A percentile compares a stretch with the other conserved stretches of the same genome.
Conservation (phyloP, 2,329 filamentous ascomycete species). For the Fusarium anthophilum region DNA sequence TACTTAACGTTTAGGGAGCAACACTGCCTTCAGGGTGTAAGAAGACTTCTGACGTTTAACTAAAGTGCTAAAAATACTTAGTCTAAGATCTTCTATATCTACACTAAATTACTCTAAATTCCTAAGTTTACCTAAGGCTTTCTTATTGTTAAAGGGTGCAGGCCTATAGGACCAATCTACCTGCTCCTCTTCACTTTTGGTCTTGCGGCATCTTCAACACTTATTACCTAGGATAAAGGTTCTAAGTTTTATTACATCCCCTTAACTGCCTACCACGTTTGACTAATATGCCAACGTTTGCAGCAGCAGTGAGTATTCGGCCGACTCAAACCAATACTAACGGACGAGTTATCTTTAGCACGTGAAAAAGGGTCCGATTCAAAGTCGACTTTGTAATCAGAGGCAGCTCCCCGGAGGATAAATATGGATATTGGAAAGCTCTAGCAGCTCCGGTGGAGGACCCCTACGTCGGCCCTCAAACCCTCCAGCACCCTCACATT, state of each 20-base stretch:
- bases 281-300: neutral
- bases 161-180: no score
- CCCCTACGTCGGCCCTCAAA: no score
- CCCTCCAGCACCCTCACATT: neutral
- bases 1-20: neutral
- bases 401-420: neutral
- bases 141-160: no score
- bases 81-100: no score
- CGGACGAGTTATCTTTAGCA: neutral
- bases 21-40: neutral
- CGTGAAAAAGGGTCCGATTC: neutral
- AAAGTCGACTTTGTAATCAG: neutral
- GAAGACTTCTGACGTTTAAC: no score
- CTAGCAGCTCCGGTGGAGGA: neutral
- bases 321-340: neutral
- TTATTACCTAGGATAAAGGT: no score
- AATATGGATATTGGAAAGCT: neutral
- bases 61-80: no score
- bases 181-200: no score
- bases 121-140: no score
- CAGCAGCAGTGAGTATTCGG: neutral
- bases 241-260: no score
- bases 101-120: no score
- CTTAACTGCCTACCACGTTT: neutral
- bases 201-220: no score